phyloP scores from a whole-genome alignment of 805 yeast genomes.

The Millerozyma miso region DNA sequence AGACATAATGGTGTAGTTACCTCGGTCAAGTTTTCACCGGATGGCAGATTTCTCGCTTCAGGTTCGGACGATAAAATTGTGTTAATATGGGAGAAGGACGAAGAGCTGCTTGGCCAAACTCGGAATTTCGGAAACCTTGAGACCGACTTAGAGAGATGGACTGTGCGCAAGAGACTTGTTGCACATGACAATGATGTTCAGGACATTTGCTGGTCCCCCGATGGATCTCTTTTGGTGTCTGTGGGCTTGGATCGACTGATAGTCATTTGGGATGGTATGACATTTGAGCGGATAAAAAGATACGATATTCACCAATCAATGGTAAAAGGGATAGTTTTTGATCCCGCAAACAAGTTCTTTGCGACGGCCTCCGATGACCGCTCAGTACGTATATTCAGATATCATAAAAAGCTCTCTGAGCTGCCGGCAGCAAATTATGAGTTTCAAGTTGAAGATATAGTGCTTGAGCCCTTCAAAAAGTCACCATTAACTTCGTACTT shows the following conservation, averaged over 20 bases:
- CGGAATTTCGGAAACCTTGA: constrained; percentile 67
- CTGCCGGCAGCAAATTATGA: constrained; percentile 51
- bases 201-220: constrained; percentile 98
- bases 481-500: constrained; percentile 93
- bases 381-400: constrained; percentile 81
- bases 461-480: constrained; percentile 78
- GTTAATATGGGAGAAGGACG: constrained; percentile 90
- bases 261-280: constrained; percentile 88
- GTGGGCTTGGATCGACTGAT: constrained; percentile 93
- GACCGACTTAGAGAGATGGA: constrained; percentile 86
- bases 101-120: constrained; percentile 49
- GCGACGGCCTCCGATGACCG: constrained; percentile 97
- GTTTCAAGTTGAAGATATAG: constrained; percentile 80
- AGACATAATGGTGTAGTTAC: constrained; percentile 97
- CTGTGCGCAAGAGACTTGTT: constrained; percentile 83
- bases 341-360: constrained; percentile 96
- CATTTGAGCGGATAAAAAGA: constrained; percentile 84
- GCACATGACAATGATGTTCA: constrained; percentile 98
- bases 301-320: constrained; percentile 92
- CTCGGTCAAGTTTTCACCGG: constrained; percentile 86
- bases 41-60: constrained; percentile 84
- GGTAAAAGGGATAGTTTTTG: constrained; percentile 95
- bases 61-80: constrained; percentile 94
- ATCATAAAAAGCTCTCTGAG: constrained; percentile 59
- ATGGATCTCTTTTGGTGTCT: constrained; percentile 81